A percentile compares a stretch with the other conserved stretches of the same genome.
Conservation (phyloP, 192 early-diverging fungal species). For the Mortierella claussenii region DNA sequence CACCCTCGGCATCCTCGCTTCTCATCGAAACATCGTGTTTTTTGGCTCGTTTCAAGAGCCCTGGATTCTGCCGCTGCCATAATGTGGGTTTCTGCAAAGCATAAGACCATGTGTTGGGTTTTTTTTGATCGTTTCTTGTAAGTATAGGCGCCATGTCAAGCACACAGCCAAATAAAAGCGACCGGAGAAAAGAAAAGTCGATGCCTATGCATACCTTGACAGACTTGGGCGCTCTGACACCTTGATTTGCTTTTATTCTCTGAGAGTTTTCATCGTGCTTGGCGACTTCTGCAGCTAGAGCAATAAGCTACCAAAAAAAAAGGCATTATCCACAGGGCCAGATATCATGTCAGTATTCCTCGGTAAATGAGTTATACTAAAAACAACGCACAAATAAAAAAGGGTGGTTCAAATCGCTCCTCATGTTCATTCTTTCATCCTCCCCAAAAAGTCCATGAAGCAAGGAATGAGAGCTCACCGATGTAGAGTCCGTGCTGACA, state of each 20-base stretch:
- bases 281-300: constrained; percentile 36
- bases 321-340: too few species aligned
- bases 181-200: neutral
- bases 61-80: constrained; percentile 63
- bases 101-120: neutral
- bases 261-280: constrained; percentile 39
- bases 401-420: too few species aligned
- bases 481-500: constrained; percentile 25
- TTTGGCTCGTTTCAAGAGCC: constrained; percentile 50
- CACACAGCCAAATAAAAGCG: too few species aligned
- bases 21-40: constrained; percentile 30
- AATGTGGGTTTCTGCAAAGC: constrained; percentile 55
- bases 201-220: constrained; percentile 21
- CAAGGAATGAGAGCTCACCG: constrained; percentile 23
- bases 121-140: neutral
- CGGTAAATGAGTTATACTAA: too few species aligned
- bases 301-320: constrained; percentile 34
- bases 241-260: constrained; percentile 7
- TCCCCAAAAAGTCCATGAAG: neutral
- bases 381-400: too few species aligned
- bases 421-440: too few species aligned
- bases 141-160: too few species aligned
- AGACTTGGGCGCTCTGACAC: constrained; percentile 26
- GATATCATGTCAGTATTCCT: too few species aligned
- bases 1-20: constrained; percentile 36